Conservation (phyloP, 1,284 basidiomycete genomes). For the Tilletia caries region DNA sequence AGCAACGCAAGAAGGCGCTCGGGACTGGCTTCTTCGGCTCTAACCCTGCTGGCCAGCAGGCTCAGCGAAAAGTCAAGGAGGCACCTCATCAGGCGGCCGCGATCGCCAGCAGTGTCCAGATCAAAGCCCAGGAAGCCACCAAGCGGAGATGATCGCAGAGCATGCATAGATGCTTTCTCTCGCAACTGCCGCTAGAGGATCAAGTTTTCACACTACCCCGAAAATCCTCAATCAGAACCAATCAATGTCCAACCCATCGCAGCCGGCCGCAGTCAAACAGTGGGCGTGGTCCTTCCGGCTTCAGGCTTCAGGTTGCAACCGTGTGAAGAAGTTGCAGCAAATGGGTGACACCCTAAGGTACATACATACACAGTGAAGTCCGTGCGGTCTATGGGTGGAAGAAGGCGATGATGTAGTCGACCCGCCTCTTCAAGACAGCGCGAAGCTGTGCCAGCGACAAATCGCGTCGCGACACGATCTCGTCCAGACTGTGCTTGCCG, state of each 20-base stretch:
- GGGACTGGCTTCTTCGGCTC: constrained; percentile 55
- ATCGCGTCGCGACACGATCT: constrained; percentile 32
- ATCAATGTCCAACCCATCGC: too few relatives aligned
- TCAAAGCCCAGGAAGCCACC: neutral
- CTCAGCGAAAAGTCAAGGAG: neutral
- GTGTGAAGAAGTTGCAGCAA: too few relatives aligned
- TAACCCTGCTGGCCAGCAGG: neutral
- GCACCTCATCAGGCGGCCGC: neutral
- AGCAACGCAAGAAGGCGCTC: constrained; percentile 73
- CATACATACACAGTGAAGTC: neutral
- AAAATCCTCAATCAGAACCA: too few relatives aligned
- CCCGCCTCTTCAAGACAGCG: neutral
- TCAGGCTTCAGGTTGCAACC: too few relatives aligned
- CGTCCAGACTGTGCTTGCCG: constrained; percentile 50
- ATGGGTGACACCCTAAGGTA: too few relatives aligned
- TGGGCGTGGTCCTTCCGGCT: too few relatives aligned
- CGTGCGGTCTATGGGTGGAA: constrained; percentile 1
- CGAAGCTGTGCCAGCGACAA: neutral
- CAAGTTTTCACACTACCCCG: too few relatives aligned
- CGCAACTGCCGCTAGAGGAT: too few relatives aligned
- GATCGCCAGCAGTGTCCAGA: neutral
- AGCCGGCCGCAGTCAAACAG: too few relatives aligned
- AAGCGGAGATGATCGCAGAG: neutral
- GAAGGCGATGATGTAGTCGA: constrained; percentile 6
- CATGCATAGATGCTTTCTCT: too few relatives aligned